Conservation (phyloP, 2,329 filamentous ascomycete genomes). For the Nakataea oryzae region DNA sequence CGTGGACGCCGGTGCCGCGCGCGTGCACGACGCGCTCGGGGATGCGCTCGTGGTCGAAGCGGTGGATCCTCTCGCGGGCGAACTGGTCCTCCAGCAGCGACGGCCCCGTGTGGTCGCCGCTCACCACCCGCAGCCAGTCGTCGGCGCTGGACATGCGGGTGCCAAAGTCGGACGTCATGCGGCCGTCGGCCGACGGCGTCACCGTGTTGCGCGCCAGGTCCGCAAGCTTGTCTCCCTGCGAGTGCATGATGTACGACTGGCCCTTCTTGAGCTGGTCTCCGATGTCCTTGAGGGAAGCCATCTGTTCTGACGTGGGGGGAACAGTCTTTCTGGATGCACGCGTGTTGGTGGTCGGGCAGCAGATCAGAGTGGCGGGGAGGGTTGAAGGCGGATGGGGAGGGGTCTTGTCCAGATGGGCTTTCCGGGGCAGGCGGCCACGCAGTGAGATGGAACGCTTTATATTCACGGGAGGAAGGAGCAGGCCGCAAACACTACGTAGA, state of each 20-base stretch:
- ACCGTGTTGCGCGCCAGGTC: conserved; percentile 50
- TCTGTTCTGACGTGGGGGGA: neutral
- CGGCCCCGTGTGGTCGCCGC: conserved; percentile 54
- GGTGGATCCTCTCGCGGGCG: conserved; percentile 64
- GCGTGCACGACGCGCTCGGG: conserved; percentile 21
- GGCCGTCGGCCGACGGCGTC: conserved; percentile 44
- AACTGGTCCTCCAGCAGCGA: conserved; percentile 62
- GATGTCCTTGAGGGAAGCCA: conserved; percentile 3
- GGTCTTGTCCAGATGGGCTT: no score
- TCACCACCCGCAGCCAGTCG: conserved; percentile 61
- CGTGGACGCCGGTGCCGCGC: conserved; percentile 19
- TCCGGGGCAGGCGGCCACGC: no score
- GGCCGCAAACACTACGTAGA: no score
- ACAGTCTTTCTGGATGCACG: neutral
- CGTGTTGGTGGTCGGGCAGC: no score
- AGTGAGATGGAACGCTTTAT: no score
- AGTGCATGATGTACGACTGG: conserved; percentile 27
- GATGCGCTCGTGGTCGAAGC: conserved; percentile 55
- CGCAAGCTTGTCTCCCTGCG: conserved; percentile 41
- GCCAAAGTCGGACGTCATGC: conserved; percentile 69
- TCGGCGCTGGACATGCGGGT: conserved; percentile 65
- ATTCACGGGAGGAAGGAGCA: no score
- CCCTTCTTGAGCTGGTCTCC: conserved; percentile 23
- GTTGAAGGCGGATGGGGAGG: neutral
- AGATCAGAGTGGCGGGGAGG: neutral